These are phyloP conservation scores for Rhodotorula sp. DNA, from an alignment of 1,284 basidiomycete genomes.

Conservation along the genomic window DNA sequence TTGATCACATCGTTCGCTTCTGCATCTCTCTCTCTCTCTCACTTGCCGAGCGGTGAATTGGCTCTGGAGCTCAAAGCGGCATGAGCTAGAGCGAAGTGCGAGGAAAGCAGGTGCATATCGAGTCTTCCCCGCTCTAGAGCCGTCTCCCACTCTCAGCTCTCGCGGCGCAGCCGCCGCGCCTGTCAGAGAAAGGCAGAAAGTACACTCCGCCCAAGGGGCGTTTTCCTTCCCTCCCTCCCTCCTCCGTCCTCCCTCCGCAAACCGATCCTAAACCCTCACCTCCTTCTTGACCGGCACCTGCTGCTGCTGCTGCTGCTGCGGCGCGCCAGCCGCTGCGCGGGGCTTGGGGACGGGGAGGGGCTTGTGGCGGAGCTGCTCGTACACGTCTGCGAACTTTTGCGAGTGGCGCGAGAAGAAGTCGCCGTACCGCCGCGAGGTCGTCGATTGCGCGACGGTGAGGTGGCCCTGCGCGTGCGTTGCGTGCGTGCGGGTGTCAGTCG, in stretches of 20 bases:
- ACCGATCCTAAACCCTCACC: neutral
- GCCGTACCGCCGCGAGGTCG: conserved; percentile 85
- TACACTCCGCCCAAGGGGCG: neutral
- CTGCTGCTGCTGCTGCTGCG: neutral
- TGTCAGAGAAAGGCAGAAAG: neutral
- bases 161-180: neutral
- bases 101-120: too few relatives aligned
- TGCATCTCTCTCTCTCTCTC: too few relatives aligned
- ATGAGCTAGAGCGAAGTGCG: too few relatives aligned
- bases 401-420: conserved; percentile 85
- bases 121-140: too few relatives aligned
- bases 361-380: conserved; percentile 38
- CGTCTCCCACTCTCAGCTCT: neutral
- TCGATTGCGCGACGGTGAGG: conserved; percentile 76
- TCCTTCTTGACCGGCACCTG: neutral
- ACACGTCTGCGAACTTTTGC: conserved; percentile 37
- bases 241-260: neutral
- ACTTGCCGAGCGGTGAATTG: too few relatives aligned
- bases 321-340: conserved; percentile 8
- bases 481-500: neutral
- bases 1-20: too few relatives aligned
- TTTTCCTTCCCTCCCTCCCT: neutral
- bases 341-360: conserved; percentile 39
- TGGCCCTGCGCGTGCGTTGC: conserved; percentile 8
- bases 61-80: too few relatives aligned